Conservation (phyloP, 257 asterid species). For the Salvia hispanica region DNA sequence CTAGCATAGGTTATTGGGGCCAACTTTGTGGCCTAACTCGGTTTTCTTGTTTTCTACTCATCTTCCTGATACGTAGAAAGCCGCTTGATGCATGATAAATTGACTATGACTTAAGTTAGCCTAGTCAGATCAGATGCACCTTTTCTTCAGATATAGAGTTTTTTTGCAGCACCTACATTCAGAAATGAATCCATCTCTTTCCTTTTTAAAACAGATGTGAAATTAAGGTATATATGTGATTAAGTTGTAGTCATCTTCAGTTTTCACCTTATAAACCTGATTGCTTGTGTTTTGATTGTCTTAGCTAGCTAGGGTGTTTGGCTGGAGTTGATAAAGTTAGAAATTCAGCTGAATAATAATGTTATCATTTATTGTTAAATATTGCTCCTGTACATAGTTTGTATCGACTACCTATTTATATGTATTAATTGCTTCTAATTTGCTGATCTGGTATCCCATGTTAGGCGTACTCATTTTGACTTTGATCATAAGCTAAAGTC, state of each 20-base stretch:
- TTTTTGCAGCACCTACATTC: too few species aligned
- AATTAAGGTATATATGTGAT: too few species aligned
- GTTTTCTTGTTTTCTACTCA: background rate
- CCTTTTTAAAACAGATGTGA: too few species aligned
- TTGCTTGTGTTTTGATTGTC: background rate
- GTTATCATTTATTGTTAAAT: background rate
- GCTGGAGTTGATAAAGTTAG: background rate
- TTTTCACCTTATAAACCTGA: background rate
- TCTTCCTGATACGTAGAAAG: background rate
- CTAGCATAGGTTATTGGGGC: conserved; percentile 14
- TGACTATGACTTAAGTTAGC: too few species aligned
- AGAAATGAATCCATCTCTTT: too few species aligned
- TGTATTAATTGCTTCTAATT: conserved; percentile 12
- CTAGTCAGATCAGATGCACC: too few species aligned
- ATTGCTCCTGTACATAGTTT: background rate
- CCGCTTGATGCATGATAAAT: too few species aligned
- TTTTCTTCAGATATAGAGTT: too few species aligned
- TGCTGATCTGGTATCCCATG: background rate
- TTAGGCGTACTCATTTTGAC: background rate
- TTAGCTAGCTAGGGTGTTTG: background rate
- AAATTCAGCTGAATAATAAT: background rate
- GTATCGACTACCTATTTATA: conserved; percentile 7
- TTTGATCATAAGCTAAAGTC: conserved; percentile 16
- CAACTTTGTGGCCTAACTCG: background rate
- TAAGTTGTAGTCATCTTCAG: too few species aligned